These are phyloP conservation scores for Aurifilum marmelostoma DNA, from an alignment of 2,329 filamentous ascomycete genomes.

Conservation along the genomic window DNA sequence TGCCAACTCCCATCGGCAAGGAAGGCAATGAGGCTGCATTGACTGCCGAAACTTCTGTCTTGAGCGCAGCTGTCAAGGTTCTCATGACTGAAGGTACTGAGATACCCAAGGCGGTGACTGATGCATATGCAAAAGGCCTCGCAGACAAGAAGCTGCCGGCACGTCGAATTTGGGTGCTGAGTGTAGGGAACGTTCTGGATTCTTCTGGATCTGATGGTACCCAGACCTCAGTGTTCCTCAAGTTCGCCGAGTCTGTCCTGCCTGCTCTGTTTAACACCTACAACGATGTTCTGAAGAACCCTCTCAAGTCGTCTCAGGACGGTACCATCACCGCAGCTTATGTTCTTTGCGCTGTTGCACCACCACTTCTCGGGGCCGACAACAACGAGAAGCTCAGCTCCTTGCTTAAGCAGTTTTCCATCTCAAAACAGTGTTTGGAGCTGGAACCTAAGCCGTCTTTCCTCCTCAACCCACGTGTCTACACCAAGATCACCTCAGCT, in stretches of 20 bases:
- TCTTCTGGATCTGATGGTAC: constrained; percentile 50
- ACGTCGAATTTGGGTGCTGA: constrained; percentile 79
- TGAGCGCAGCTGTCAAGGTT: constrained; percentile 67
- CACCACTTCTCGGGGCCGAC: constrained; percentile 56
- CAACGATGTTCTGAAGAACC: constrained; percentile 77
- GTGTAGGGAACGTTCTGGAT: constrained; percentile 72
- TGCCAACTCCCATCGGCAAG: constrained; percentile 73
- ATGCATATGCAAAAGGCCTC: constrained; percentile 79
- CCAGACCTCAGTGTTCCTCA: constrained; percentile 50
- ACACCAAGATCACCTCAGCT: constrained; percentile 73
- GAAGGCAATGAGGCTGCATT: constrained; percentile 88
- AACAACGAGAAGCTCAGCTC: constrained; percentile 52
- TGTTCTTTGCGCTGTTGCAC: constrained; percentile 68
- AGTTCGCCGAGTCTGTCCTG: constrained; percentile 57
- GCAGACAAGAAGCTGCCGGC: constrained; percentile 81
- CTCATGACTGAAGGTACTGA: constrained; percentile 64
- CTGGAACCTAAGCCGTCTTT: constrained; percentile 85
- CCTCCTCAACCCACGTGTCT: constrained; percentile 81
- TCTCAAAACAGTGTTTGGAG: constrained; percentile 68
- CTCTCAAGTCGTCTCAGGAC: constrained; percentile 76
- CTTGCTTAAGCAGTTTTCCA: constrained; percentile 63
- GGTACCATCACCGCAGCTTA: constrained; percentile 82
- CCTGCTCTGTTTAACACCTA: constrained; percentile 69
- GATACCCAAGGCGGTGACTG: constrained; percentile 67
- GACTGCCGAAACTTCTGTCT: constrained; percentile 71